Percentiles rank a stretch among this genome's conserved stretches.
These are phyloP conservation scores for Discostella stelligera DNA, from an alignment of 352 stramenopile genomes.

Conservation along the genomic window DNA sequence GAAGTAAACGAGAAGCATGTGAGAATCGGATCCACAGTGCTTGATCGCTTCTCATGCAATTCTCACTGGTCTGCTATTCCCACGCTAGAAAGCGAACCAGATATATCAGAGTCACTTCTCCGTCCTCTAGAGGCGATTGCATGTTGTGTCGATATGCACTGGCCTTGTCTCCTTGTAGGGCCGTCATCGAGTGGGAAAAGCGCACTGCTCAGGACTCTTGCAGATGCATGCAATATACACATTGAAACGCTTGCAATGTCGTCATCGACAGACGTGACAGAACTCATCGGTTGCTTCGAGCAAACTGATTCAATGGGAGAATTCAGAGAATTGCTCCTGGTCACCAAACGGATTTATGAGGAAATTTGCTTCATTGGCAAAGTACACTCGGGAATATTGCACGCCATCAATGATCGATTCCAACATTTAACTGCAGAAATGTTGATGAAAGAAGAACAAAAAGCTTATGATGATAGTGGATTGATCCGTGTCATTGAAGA, in stretches of 20 bases:
- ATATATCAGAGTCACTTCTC: conserved; percentile 60
- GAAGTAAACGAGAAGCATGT: conserved; percentile 48
- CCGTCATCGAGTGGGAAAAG: conserved; percentile 71
- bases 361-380: conserved; percentile 64
- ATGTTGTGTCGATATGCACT: conserved; percentile 93
- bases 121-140: conserved; percentile 92
- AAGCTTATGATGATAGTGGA: conserved; percentile 20
- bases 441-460: conserved; percentile 27
- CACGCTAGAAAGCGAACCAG: conserved; percentile 43
- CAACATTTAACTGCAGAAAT: conserved; percentile 42
- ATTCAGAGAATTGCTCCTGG: conserved; percentile 44
- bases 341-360: conserved; percentile 47
- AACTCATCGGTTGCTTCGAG: conserved; percentile 99
- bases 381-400: conserved; percentile 54
- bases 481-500: conserved; percentile 45
- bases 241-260: conserved; percentile 95
- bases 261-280: conserved; percentile 96
- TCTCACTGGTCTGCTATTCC: conserved; percentile 49
- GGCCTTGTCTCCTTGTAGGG: conserved; percentile 94
- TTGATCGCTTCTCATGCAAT: conserved; percentile 44
- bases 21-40: conserved; percentile 54
- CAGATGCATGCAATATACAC: conserved; percentile 73
- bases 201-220: conserved; percentile 71
- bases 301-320: conserved; percentile 89
- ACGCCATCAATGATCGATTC: conserved; percentile 44